phyloP scores from a whole-genome alignment of 805 yeast genomes.

The Tetrapisispora arboricola region DNA sequence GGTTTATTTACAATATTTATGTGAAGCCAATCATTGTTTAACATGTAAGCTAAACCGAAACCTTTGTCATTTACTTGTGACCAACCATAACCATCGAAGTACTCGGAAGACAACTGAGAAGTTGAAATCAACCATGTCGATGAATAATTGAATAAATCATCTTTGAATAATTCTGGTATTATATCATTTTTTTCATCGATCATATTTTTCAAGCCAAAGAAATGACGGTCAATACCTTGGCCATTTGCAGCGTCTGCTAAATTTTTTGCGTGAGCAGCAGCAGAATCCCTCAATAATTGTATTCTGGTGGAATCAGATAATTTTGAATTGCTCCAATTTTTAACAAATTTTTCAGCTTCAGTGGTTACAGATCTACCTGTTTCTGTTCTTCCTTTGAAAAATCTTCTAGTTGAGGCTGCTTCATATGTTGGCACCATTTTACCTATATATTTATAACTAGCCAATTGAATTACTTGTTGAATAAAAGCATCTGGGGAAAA shows the following conservation, averaged over 20 bases:
- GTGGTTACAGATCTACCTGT: constrained; percentile 76
- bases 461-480: constrained; percentile 86
- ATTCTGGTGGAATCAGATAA: constrained; percentile 44
- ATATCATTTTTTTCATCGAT: constrained; percentile 41
- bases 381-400: constrained; percentile 86
- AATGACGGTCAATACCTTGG: constrained; percentile 85
- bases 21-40: constrained; percentile 75
- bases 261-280: constrained; percentile 63
- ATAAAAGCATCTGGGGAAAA: constrained; percentile 88
- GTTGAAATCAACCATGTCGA: constrained; percentile 80
- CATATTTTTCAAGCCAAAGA: constrained; percentile 77
- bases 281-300: constrained; percentile 59
- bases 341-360: constrained; percentile 61
- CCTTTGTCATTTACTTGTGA: constrained; percentile 92
- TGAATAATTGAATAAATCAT: constrained; percentile 68
- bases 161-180: constrained; percentile 59
- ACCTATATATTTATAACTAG: constrained; percentile 76
- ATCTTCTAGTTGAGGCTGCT: constrained; percentile 88
- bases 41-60: constrained; percentile 87
- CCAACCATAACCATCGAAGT: constrained; percentile 91
- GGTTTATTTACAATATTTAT: constrained; percentile 67
- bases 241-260: constrained; percentile 75
- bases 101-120: constrained; percentile 78
- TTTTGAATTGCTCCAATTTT: constrained; percentile 54
- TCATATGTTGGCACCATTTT: constrained; percentile 85